These are phyloP conservation scores for Magnusiomyces ingens DNA, from an alignment of 1,139 yeast species.

Conservation along the genomic window DNA sequence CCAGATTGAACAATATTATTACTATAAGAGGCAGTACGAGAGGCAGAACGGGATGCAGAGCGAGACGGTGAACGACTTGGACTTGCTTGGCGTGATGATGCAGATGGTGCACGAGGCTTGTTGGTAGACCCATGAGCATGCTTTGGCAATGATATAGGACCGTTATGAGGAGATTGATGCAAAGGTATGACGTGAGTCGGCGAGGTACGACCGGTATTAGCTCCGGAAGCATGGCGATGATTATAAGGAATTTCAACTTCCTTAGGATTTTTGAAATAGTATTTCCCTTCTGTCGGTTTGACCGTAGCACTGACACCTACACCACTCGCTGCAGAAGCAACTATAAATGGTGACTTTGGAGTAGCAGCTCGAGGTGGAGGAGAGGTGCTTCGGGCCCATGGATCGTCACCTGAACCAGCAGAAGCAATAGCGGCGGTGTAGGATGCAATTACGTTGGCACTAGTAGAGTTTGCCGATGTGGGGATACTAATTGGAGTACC, in stretches of 20 bases:
- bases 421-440: neutral
- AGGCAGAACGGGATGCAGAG: neutral
- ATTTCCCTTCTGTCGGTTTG: slow-evolving; percentile 4
- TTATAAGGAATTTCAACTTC: slow-evolving; percentile 12
- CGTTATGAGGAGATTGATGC: slow-evolving; percentile 9
- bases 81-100: slow-evolving; percentile 14
- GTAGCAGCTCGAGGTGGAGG: neutral
- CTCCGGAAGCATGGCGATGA: slow-evolving; percentile 1
- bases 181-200: neutral
- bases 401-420: neutral
- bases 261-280: slow-evolving; percentile 14
- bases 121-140: slow-evolving; percentile 12
- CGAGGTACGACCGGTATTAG: neutral
- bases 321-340: neutral
- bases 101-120: slow-evolving; percentile 3
- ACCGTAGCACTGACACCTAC: neutral
- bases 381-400: neutral
- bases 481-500: neutral
- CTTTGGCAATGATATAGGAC: slow-evolving; percentile 8
- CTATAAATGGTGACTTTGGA: neutral
- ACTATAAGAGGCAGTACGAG: slow-evolving; percentile 5
- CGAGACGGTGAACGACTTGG: slow-evolving; percentile 6
- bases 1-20: slow-evolving; percentile 6
- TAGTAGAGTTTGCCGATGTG: neutral
- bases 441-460: neutral